phyloP scores from a whole-genome alignment of 2,329 filamentous ascomycete genomes.

The Graphium sp. region DNA sequence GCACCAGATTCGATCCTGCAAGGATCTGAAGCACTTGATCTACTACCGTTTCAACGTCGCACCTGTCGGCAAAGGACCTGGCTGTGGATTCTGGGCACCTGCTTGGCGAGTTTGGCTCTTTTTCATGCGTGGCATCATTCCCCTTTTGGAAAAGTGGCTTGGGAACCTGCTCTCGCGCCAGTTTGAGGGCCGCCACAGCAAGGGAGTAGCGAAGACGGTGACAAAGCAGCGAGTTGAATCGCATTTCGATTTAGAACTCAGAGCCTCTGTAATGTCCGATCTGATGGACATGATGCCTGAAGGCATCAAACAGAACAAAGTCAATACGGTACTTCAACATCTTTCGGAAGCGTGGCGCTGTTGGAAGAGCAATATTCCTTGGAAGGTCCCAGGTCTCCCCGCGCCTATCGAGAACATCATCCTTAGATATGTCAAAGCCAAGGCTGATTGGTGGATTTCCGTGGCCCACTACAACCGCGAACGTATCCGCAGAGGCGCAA shows the following conservation, averaged over 20 bases:
- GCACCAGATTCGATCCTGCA: constrained; percentile 98
- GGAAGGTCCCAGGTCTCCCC: constrained; percentile 94
- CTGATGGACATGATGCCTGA: constrained; percentile 99
- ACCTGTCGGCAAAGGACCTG: constrained; percentile 90
- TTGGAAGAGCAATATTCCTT: constrained; percentile 99
- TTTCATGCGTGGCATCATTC: constrained; percentile 98
- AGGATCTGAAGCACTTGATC: constrained; percentile 96
- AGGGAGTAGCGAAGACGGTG: constrained; percentile 96
- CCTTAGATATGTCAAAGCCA: constrained; percentile 93
- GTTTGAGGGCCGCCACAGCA: constrained; percentile 96
- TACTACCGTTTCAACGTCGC: constrained; percentile 98
- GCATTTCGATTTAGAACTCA: constrained; percentile 92
- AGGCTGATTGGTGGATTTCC: constrained; percentile 99
- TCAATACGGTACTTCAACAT: constrained; percentile 94
- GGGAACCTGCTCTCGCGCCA: constrained; percentile 93
- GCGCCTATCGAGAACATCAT: constrained; percentile 99
- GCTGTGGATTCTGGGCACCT: constrained; percentile 97
- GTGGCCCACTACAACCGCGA: constrained; percentile 98
- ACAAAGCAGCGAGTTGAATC: constrained; percentile 98
- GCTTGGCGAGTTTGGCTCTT: constrained; percentile 99
- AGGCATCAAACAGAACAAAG: constrained; percentile 98
- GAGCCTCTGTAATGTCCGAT: constrained; percentile 96
- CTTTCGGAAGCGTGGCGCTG: constrained; percentile 96
- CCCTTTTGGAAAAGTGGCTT: constrained; percentile 89
- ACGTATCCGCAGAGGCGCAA: constrained; percentile 87